Conservation (phyloP, 176 grass and related monocot species). For the Carex parvula region DNA sequence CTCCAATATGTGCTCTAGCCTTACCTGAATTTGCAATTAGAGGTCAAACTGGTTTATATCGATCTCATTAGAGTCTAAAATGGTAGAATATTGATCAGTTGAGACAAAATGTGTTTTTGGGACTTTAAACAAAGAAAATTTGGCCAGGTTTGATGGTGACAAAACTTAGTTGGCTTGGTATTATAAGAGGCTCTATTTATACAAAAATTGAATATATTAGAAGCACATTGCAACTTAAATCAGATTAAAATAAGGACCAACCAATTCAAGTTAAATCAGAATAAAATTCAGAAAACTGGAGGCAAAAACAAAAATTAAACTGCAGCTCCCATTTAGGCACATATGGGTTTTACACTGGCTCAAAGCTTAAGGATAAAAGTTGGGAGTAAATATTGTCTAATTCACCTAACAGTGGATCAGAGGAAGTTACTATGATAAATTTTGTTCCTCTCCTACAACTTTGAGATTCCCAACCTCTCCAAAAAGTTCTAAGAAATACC, state of each 20-base stretch:
- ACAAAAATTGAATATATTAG: neutral
- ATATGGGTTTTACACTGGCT: neutral
- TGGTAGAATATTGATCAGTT: neutral
- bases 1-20: slow-evolving; percentile 95
- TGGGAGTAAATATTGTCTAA: neutral
- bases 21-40: slow-evolving; percentile 45
- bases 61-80: neutral
- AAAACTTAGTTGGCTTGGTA: neutral
- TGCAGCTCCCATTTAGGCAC: neutral
- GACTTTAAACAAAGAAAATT: neutral
- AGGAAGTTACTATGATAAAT: neutral
- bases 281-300: neutral
- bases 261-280: neutral
- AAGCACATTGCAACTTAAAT: neutral
- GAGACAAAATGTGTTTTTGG: neutral
- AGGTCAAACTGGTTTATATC: neutral
- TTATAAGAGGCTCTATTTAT: neutral
- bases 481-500: neutral
- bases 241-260: neutral
- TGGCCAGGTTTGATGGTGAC: neutral
- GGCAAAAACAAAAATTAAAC: neutral
- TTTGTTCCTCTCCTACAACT: neutral
- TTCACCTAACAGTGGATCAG: neutral
- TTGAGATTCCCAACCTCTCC: neutral
- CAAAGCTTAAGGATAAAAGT: neutral